phyloP scores from a whole-genome alignment of 1,284 basidiomycete genomes.

The Mycena sp. region DNA sequence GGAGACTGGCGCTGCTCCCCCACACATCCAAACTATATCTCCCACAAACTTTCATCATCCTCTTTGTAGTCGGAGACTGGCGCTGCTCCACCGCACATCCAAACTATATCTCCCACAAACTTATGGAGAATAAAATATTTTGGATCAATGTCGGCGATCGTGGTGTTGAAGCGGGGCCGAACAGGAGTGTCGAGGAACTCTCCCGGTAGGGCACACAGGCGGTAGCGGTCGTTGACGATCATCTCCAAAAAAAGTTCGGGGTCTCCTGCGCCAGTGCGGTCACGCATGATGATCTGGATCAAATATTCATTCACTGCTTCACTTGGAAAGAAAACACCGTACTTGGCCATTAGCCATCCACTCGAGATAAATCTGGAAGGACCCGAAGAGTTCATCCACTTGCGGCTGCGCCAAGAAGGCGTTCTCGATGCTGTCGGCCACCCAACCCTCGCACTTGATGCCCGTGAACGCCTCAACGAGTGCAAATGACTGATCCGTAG shows the following conservation, averaged over 20 bases:
- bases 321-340: too few species aligned
- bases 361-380: not conserved
- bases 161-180: not conserved
- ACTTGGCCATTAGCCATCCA: not conserved
- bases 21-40: not conserved
- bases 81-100: not conserved
- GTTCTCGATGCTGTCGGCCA: too few species aligned
- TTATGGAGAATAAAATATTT: slow-evolving; percentile 1
- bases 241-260: not conserved
- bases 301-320: not conserved
- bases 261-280: not conserved
- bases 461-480: too few species aligned
- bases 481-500: too few species aligned
- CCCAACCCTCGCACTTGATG: too few species aligned
- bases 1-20: not conserved
- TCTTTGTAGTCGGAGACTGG: not conserved
- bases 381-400: not conserved
- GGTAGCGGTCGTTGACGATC: not conserved
- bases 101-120: not conserved
- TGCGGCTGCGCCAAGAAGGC: not conserved
- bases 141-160: not conserved
- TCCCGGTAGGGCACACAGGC: not conserved
- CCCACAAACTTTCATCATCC: slow-evolving; percentile 1
- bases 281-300: not conserved
- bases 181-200: not conserved